Percentiles rank a stretch among this genome's conserved stretches.
Conservation (phyloP, 202 grass and related monocot species). For the Eragrostis tef region DNA sequence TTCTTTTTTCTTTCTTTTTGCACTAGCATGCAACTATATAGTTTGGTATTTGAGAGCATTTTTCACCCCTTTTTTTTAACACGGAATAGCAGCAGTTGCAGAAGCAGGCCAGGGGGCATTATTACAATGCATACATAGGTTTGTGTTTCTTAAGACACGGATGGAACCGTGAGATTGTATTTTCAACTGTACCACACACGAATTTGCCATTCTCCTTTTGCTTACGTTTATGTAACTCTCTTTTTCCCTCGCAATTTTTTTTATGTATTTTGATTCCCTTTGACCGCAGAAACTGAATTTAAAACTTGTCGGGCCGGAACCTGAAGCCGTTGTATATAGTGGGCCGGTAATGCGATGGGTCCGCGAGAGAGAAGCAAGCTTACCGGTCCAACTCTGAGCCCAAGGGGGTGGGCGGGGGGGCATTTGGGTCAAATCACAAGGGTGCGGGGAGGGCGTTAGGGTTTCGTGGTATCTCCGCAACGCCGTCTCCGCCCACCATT, state of each 20-base stretch:
- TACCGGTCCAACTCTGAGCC: neutral
- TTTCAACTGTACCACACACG: neutral
- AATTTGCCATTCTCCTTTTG: neutral
- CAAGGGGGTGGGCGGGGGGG: neutral
- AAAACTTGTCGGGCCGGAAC: no score
- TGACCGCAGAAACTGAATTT: no score
- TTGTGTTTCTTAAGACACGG: neutral
- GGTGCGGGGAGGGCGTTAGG: neutral
- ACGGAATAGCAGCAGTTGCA: no score
- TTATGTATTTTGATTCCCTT: neutral
- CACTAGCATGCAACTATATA: no score
- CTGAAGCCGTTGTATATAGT: neutral
- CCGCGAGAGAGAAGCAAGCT: neutral
- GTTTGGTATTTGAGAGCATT: no score
- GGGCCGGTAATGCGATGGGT: neutral
- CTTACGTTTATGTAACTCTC: neutral
- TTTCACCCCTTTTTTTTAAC: no score
- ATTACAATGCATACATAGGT: neutral
- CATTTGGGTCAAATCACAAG: neutral
- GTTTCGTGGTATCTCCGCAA: conserved; percentile 13
- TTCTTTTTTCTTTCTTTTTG: neutral
- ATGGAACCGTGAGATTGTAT: neutral
- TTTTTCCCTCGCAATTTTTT: no score
- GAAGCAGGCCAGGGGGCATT: no score
- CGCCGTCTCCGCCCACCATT: conserved; percentile 16